Evolutionary conservation across 306 rosid genomes (phyloP).

Genomic region (Fagus sylvatica): DNA sequence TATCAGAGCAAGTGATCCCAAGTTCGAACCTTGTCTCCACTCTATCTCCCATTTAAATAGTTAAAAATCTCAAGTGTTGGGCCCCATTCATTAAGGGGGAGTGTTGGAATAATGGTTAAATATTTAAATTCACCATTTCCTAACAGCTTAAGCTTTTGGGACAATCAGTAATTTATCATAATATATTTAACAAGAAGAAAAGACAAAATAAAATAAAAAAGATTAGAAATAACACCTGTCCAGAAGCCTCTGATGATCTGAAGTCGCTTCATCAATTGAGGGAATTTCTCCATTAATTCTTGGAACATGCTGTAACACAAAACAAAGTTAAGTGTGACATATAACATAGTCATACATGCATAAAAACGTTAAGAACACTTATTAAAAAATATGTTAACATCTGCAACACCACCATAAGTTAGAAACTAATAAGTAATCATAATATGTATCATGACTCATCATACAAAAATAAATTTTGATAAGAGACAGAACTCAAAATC

Average conservation of each 20-base stretch:
- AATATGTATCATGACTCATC: neutral
- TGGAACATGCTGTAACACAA: conserved; percentile 74
- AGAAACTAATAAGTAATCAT: neutral
- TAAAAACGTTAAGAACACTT: conserved; percentile 14
- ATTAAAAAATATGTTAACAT: no score
- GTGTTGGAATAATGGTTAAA: no score
- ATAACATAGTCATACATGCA: neutral
- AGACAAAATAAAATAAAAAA: neutral
- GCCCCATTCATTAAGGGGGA: no score
- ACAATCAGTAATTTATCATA: neutral
- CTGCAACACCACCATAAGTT: conserved; percentile 9
- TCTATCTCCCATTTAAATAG: no score
- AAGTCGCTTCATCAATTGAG: conserved; percentile 79
- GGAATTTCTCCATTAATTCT: conserved; percentile 93
- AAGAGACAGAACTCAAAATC: neutral
- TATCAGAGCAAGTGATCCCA: no score
- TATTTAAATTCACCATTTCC: no score
- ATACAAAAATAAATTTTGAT: neutral
- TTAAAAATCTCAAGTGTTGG: no score
- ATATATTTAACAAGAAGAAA: neutral
- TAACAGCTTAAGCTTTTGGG: no score
- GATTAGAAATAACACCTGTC: conserved; percentile 56
- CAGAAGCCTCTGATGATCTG: conserved; percentile 88
- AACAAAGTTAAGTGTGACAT: neutral
- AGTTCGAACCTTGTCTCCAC: no score